Evolutionary conservation across 2,329 filamentous ascomycete genomes (phyloP).

Genomic region (Sarocladium oryzae): DNA sequence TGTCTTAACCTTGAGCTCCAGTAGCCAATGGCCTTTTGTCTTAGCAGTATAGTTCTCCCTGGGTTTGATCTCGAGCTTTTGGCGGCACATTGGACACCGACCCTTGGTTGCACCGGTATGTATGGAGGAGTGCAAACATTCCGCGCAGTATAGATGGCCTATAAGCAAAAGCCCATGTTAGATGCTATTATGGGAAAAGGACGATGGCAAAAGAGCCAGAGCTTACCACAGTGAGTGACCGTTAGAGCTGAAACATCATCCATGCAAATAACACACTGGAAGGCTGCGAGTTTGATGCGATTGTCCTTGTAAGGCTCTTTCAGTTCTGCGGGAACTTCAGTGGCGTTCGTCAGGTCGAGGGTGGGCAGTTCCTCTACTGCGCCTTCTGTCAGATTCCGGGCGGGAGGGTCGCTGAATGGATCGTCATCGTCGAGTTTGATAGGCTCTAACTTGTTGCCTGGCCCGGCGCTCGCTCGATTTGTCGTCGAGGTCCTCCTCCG

Average conservation of each 20-base stretch:
- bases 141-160: conserved; percentile 61
- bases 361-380: background rate
- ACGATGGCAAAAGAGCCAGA: too few relatives aligned
- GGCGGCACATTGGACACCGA: conserved; percentile 58
- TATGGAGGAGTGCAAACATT: conserved; percentile 55
- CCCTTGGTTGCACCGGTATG: conserved; percentile 49
- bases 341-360: conserved; percentile 14
- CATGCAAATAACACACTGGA: conserved; percentile 64
- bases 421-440: conserved; percentile 10
- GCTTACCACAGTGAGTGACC: conserved; percentile 61
- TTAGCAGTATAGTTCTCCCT: conserved; percentile 34
- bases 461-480: conserved; percentile 13
- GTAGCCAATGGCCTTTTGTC: conserved; percentile 48
- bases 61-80: conserved; percentile 46
- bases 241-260: conserved; percentile 52
- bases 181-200: background rate
- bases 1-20: conserved; percentile 59
- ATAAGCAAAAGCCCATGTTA: conserved; percentile 5
- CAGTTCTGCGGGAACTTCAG: conserved; percentile 22
- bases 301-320: conserved; percentile 33
- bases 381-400: background rate
- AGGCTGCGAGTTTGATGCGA: conserved; percentile 44
- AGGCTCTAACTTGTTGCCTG: conserved; percentile 13
- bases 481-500: background rate
- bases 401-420: conserved; percentile 5